phyloP scores from a whole-genome alignment of 768 basidiomycete species.

The Leccinum truebloodii region DNA sequence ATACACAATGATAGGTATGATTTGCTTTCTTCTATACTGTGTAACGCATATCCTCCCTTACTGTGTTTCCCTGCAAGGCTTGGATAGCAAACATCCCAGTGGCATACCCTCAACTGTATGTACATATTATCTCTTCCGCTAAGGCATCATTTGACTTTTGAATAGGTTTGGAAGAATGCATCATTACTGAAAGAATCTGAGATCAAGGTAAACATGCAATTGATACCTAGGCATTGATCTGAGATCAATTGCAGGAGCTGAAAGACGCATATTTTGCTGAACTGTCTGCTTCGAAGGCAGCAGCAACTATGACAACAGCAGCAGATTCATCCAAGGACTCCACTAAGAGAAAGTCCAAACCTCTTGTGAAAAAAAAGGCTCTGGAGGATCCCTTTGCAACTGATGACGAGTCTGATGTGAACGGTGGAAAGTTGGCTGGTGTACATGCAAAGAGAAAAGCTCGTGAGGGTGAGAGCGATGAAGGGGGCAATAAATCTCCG shows the following conservation, averaged over 20 bases:
- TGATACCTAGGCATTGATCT: neutral
- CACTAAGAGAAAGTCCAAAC: slow-evolving; percentile 38
- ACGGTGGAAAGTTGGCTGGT: slow-evolving; percentile 18
- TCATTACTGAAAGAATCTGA: slow-evolving; percentile 59
- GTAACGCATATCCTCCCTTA: neutral
- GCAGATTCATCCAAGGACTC: slow-evolving; percentile 21
- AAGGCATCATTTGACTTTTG: neutral
- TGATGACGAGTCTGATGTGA: slow-evolving; percentile 37
- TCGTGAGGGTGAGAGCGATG: slow-evolving; percentile 33
- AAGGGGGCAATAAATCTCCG: slow-evolving; percentile 27
- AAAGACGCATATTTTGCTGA: slow-evolving; percentile 64
- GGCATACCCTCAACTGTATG: slow-evolving; percentile 69
- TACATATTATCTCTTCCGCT: slow-evolving; percentile 1
- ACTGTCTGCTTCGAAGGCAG: slow-evolving; percentile 35
- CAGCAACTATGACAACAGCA: slow-evolving; percentile 19
- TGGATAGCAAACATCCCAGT: slow-evolving; percentile 78
- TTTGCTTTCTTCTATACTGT: neutral
- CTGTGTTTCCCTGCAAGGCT: slow-evolving; percentile 40
- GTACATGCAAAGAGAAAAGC: slow-evolving; percentile 12
- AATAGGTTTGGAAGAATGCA: slow-evolving; percentile 68
- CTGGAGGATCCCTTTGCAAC: slow-evolving; percentile 55
- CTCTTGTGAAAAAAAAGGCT: slow-evolving; percentile 47
- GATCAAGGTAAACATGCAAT: slow-evolving; percentile 51
- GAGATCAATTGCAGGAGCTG: slow-evolving; percentile 44
- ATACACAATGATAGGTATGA: slow-evolving; percentile 60